Evolutionary conservation across 768 basidiomycete genomes (phyloP).

Genomic region (Cystobasidiopsis lactophilus): DNA sequence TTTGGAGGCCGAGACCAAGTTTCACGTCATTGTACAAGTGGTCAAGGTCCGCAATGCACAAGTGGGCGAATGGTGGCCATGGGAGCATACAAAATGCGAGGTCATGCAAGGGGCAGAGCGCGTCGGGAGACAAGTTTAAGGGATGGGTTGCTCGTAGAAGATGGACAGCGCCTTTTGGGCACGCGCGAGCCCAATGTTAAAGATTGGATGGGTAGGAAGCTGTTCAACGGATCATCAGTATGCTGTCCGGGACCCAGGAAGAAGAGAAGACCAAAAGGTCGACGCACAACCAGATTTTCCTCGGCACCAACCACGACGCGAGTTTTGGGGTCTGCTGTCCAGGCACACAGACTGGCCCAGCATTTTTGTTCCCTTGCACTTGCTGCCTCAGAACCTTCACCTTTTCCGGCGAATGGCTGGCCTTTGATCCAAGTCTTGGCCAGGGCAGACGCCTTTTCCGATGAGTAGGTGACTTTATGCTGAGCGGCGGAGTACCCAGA

Average conservation of each 20-base stretch:
- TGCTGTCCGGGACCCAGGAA: not conserved
- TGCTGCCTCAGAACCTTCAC: not conserved
- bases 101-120: too few relatives aligned
- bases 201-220: conserved; percentile 10
- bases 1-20: too few relatives aligned
- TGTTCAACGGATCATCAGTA: not conserved
- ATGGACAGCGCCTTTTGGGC: not conserved
- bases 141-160: not conserved
- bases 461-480: conserved; percentile 38
- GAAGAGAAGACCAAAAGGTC: too few relatives aligned
- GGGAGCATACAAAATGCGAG: too few relatives aligned
- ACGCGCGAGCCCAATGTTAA: conserved; percentile 10
- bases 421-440: too few relatives aligned
- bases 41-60: too few relatives aligned
- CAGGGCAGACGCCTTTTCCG: not conserved
- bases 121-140: too few relatives aligned
- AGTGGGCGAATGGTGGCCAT: too few relatives aligned
- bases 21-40: too few relatives aligned
- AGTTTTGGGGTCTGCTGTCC: not conserved
- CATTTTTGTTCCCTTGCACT: not conserved
- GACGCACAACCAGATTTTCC: not conserved
- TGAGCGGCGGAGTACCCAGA: conserved; percentile 76
- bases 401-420: not conserved
- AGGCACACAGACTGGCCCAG: not conserved
- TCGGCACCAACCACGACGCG: not conserved